phyloP scores from a whole-genome alignment of 73 alveolate species.

The Paramecium pentaurelia region DNA sequence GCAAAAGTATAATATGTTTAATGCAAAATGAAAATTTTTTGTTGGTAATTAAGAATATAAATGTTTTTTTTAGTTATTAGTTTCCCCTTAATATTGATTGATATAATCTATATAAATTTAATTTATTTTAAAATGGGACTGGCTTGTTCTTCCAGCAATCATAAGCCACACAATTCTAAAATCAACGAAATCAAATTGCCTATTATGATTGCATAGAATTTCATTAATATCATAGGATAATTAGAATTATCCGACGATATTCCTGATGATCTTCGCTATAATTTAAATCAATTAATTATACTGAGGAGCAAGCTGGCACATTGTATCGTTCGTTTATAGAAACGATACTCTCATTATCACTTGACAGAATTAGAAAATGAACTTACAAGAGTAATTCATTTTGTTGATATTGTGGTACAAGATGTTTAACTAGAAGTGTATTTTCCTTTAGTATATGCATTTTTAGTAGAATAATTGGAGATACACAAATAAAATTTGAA shows the following conservation, averaged over 20 bases:
- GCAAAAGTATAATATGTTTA: background rate
- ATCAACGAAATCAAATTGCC: background rate
- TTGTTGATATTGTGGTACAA: background rate
- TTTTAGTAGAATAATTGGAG: background rate
- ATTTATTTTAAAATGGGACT: background rate
- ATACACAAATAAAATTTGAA: background rate
- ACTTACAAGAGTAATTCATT: background rate
- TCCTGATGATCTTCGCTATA: background rate
- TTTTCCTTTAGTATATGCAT: background rate
- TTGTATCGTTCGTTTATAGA: background rate
- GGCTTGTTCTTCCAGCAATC: constrained; percentile 16
- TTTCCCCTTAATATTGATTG: background rate
- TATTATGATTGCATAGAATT: background rate
- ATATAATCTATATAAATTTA: background rate
- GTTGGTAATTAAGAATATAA: background rate
- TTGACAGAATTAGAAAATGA: background rate
- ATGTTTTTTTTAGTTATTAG: background rate
- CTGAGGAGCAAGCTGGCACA: constrained; percentile 17
- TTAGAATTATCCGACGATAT: background rate
- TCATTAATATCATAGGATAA: background rate
- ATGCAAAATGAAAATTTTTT: background rate
- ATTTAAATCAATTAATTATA: background rate
- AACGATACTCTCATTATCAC: background rate
- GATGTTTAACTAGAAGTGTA: background rate
- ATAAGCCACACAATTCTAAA: background rate